Evolutionary conservation across 1,284 basidiomycete species (phyloP).

Genomic region (Puccinia horiana): DNA sequence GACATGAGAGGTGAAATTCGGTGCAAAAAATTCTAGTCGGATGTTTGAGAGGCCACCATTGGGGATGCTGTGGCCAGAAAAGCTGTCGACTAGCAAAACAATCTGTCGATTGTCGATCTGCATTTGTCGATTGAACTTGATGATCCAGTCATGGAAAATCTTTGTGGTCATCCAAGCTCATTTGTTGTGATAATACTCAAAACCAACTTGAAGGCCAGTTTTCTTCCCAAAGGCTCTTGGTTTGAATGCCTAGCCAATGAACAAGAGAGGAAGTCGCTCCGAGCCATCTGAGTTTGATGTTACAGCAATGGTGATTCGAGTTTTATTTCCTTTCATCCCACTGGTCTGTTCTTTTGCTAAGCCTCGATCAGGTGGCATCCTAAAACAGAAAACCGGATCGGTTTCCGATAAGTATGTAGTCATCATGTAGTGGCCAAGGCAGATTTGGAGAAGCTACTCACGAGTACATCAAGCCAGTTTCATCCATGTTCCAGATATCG

Average conservation of each 20-base stretch:
- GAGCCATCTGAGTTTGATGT: slow-evolving; percentile 11
- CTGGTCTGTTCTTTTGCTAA: not conserved
- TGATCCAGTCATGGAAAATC: slow-evolving; percentile 26
- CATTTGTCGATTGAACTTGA: not conserved
- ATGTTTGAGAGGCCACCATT: slow-evolving; percentile 6
- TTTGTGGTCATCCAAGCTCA: slow-evolving; percentile 17
- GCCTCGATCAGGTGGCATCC: slow-evolving; percentile 30
- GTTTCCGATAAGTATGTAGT: not conserved
- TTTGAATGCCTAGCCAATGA: slow-evolving; percentile 3
- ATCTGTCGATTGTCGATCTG: not conserved
- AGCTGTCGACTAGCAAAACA: not conserved
- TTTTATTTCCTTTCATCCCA: slow-evolving; percentile 15
- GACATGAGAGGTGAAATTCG: slow-evolving; percentile 32
- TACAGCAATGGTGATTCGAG: slow-evolving; percentile 10
- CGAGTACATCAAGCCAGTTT: not conserved
- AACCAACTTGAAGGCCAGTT: not conserved
- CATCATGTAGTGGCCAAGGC: not conserved
- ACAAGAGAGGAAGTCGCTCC: not conserved
- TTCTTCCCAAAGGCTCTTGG: slow-evolving; percentile 19
- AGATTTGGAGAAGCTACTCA: not conserved
- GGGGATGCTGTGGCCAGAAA: not conserved
- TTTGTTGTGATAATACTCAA: slow-evolving; percentile 13
- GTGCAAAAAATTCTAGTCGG: slow-evolving; percentile 15
- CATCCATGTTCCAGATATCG: slow-evolving; percentile 13
- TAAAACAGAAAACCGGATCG: not conserved